phyloP scores from a whole-genome alignment of 306 rosid species.

The Bauhinia variegata region DNA sequence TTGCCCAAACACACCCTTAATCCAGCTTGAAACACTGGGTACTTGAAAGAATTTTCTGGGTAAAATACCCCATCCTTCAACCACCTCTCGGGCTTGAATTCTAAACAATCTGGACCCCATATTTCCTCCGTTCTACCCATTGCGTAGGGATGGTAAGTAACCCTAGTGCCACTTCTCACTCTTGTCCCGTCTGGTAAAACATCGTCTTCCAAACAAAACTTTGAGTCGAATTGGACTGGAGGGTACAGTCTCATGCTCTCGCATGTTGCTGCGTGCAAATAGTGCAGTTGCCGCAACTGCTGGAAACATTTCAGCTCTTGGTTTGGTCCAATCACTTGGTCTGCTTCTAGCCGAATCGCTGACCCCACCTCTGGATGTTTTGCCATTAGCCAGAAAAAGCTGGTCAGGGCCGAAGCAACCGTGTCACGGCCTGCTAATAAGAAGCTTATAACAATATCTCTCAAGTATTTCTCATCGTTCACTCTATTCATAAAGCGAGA shows the following conservation, averaged over 20 bases:
- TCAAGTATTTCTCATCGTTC: slow-evolving; percentile 60
- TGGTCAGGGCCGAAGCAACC: slow-evolving; percentile 74
- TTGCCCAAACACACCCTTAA: slow-evolving; percentile 79
- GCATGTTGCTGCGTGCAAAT: slow-evolving; percentile 59
- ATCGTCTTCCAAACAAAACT: slow-evolving; percentile 67
- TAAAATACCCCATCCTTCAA: slow-evolving; percentile 49
- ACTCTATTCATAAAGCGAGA: slow-evolving; percentile 70
- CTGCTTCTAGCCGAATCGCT: slow-evolving; percentile 57
- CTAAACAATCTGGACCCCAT: slow-evolving; percentile 72
- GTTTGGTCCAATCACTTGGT: slow-evolving; percentile 47
- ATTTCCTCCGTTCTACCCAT: slow-evolving; percentile 73
- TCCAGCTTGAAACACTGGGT: slow-evolving; percentile 84
- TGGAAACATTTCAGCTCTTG: slow-evolving; percentile 39
- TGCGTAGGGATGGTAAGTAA: slow-evolving; percentile 84
- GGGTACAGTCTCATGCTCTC: slow-evolving; percentile 88
- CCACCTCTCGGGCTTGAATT: slow-evolving; percentile 81
- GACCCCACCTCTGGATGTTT: slow-evolving; percentile 50
- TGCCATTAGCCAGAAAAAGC: slow-evolving; percentile 73
- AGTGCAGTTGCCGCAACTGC: slow-evolving; percentile 55
- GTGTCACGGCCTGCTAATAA: slow-evolving; percentile 88
- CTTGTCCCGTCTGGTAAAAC: slow-evolving; percentile 68
- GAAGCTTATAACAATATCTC: slow-evolving; percentile 79
- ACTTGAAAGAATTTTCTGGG: slow-evolving; percentile 52
- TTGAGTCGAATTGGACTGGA: slow-evolving; percentile 81
- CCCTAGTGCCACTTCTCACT: slow-evolving; percentile 78